These are phyloP conservation scores for Moringa oleifera DNA, from an alignment of 345 rosid species.

Conservation along the genomic window DNA sequence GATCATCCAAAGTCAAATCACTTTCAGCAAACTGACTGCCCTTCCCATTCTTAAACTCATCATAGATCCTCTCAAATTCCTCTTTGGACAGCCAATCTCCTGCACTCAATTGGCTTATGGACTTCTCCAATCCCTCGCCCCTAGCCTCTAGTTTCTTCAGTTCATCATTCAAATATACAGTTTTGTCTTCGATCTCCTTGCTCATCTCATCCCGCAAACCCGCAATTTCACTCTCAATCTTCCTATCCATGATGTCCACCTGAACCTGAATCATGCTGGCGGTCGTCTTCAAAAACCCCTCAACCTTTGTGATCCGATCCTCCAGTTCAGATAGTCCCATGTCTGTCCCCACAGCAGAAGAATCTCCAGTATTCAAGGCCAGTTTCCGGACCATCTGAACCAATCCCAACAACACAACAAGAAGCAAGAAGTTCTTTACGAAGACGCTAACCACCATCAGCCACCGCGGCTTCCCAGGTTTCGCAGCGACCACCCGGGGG, in stretches of 20 bases:
- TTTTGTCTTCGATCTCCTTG: slow-evolving; percentile 36
- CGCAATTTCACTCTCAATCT: slow-evolving; percentile 50
- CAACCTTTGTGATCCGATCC: slow-evolving; percentile 68
- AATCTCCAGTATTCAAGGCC: slow-evolving; percentile 29
- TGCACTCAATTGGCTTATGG: slow-evolving; percentile 54
- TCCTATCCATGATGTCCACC: slow-evolving; percentile 69
- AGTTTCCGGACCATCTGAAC: slow-evolving; percentile 54
- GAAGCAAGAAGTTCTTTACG: slow-evolving; percentile 54
- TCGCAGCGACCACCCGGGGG: slow-evolving; percentile 34
- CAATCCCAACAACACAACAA: slow-evolving; percentile 56
- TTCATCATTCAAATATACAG: slow-evolving; percentile 28
- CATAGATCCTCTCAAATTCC: slow-evolving; percentile 54
- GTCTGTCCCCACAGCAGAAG: slow-evolving; percentile 23
- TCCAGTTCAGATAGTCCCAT: slow-evolving; percentile 59
- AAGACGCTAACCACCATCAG: slow-evolving; percentile 53
- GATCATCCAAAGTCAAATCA: slow-evolving; percentile 53
- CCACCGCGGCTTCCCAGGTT: slow-evolving; percentile 66
- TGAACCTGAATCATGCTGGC: slow-evolving; percentile 71
- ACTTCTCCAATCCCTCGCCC: slow-evolving; percentile 45
- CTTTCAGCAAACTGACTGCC: slow-evolving; percentile 23
- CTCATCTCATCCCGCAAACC: slow-evolving; percentile 42
- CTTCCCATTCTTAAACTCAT: slow-evolving; percentile 51
- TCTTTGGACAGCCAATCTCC: slow-evolving; percentile 54
- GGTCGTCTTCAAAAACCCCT: slow-evolving; percentile 57
- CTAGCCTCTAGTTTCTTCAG: slow-evolving; percentile 49